Conservation (phyloP, 805 yeast genomes). For the Yarrowia sp. region DNA sequence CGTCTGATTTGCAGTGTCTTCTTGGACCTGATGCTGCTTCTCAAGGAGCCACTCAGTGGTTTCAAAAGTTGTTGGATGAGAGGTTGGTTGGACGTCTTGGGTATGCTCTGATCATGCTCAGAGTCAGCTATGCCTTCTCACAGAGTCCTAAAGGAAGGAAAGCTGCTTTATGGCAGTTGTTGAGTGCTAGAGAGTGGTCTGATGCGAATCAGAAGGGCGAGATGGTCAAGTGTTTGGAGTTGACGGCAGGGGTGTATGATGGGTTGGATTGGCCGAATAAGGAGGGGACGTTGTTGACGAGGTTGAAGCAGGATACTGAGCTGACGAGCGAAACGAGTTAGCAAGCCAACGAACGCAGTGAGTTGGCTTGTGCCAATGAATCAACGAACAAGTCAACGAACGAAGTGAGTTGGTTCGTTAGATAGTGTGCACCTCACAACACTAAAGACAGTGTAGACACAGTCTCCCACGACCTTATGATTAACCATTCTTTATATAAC, state of each 20-base stretch:
- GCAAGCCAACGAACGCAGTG: background rate
- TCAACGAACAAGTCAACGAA: background rate
- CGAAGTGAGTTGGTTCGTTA: background rate
- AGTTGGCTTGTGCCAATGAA: background rate
- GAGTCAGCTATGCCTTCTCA: constrained; percentile 52
- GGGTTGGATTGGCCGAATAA: constrained; percentile 15
- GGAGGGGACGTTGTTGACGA: constrained; percentile 1
- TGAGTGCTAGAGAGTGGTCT: constrained; percentile 74
- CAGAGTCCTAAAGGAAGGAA: constrained; percentile 65
- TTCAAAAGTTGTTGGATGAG: constrained; percentile 46
- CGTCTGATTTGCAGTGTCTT: constrained; percentile 64
- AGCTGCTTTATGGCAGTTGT: constrained; percentile 69
- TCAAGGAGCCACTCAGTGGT: constrained; percentile 49
- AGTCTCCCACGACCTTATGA: too few relatives aligned
- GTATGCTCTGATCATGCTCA: constrained; percentile 51
- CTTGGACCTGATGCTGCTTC: constrained; percentile 45
- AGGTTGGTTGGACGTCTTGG: constrained; percentile 44
- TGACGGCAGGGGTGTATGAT: constrained; percentile 39
- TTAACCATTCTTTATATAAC: too few relatives aligned
- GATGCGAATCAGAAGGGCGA: constrained; percentile 36
- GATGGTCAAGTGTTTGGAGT: constrained; percentile 37
- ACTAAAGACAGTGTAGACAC: too few relatives aligned
- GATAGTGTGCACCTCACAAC: too few relatives aligned
- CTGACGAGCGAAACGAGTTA: background rate
- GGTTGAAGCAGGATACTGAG: background rate